phyloP scores from a whole-genome alignment of 1,284 basidiomycete species.

The Moesziomyces antarcticus region DNA sequence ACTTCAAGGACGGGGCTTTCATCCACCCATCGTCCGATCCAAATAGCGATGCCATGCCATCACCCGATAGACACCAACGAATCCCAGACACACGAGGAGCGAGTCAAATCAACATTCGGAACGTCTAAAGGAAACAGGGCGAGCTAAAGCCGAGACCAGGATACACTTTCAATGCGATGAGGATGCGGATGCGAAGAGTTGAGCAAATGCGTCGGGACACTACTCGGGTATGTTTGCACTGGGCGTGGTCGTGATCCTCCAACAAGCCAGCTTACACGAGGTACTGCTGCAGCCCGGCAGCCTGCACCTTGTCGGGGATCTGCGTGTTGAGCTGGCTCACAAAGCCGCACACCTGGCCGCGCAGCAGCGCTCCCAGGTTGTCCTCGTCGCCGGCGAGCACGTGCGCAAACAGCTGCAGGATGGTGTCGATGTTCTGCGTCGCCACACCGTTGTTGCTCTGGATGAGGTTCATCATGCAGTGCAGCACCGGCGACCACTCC shows the following conservation, averaged over 20 bases:
- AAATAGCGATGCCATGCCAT: too few species aligned
- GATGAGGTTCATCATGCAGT: constrained; percentile 88
- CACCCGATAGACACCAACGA: too few species aligned
- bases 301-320: constrained; percentile 79
- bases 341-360: constrained; percentile 71
- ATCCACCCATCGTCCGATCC: neutral
- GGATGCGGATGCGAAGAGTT: constrained; percentile 15
- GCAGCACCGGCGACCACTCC: constrained; percentile 78
- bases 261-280: constrained; percentile 50
- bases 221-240: constrained; percentile 53
- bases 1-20: too few species aligned
- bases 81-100: neutral
- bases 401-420: constrained; percentile 84
- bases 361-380: constrained; percentile 70
- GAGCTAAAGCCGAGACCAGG: constrained; percentile 1
- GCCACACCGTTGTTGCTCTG: constrained; percentile 76
- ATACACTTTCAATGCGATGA: constrained; percentile 20
- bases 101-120: constrained; percentile 29
- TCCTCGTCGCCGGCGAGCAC: constrained; percentile 74
- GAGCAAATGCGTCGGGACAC: constrained; percentile 48
- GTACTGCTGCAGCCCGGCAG: constrained; percentile 74
- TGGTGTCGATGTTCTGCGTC: constrained; percentile 80
- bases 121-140: constrained; percentile 16
- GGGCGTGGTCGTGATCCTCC: too few species aligned
- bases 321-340: constrained; percentile 80